Evolutionary conservation across 2,329 filamentous ascomycete species (phyloP).

Genomic region (Colletotrichum musicola): DNA sequence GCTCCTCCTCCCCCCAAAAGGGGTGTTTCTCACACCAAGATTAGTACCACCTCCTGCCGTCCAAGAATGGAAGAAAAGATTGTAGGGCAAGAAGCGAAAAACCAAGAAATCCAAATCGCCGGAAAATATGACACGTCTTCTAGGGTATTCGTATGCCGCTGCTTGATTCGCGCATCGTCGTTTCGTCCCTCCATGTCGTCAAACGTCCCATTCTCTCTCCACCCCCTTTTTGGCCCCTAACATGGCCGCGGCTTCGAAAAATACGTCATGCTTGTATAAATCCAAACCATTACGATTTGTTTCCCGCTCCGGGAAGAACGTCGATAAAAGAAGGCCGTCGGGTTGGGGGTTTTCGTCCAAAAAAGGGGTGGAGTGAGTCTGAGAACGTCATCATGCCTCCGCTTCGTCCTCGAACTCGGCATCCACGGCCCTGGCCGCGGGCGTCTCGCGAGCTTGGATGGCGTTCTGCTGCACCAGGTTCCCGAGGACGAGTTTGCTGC

Average conservation of each 20-base stretch:
- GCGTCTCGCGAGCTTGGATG: conserved; percentile 38
- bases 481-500: conserved; percentile 59
- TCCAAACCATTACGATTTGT: too few relatives aligned
- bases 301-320: too few relatives aligned
- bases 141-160: conserved; percentile 38
- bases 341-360: background rate
- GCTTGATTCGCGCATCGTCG: conserved; percentile 3
- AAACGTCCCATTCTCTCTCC: background rate
- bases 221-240: too few relatives aligned
- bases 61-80: conserved; percentile 30
- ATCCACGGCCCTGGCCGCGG: conserved; percentile 1
- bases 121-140: conserved; percentile 4
- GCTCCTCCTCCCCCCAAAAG: background rate
- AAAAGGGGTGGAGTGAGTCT: background rate
- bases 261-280: too few relatives aligned
- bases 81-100: background rate
- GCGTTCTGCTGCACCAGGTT: conserved; percentile 49
- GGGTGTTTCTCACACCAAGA: too few relatives aligned
- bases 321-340: too few relatives aligned
- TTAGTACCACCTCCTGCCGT: background rate
- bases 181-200: background rate
- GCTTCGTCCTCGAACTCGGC: background rate
- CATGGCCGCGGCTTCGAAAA: too few relatives aligned
- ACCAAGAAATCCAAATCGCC: background rate
- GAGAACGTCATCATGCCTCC: background rate